phyloP scores from a whole-genome alignment of 495 filamentous ascomycete species.

The Podospora pseudocomata region DNA sequence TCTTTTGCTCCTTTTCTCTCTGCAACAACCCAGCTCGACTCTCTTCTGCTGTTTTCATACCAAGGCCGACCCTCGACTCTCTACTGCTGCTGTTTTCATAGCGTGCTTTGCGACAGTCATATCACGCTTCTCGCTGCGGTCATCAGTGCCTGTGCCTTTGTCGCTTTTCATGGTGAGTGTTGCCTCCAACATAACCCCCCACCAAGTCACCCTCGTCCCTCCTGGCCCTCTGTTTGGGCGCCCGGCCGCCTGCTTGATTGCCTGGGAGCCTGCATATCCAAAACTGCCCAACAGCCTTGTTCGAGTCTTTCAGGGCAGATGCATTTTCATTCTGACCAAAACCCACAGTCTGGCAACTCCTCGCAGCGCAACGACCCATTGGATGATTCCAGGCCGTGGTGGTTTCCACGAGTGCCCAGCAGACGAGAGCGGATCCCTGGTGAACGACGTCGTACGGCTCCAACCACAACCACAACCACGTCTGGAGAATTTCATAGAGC shows the following conservation, averaged over 20 bases:
- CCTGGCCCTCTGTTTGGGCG: not conserved
- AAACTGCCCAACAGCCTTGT: not conserved
- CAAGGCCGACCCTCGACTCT: too few species aligned
- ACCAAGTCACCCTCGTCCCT: not conserved
- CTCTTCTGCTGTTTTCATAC: too few species aligned
- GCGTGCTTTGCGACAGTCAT: not conserved
- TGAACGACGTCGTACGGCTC: slow-evolving; percentile 31
- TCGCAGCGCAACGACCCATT: slow-evolving; percentile 51
- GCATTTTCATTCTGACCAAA: not conserved
- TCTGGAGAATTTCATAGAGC: slow-evolving; percentile 44
- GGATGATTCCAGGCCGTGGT: slow-evolving; percentile 18
- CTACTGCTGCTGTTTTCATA: not conserved
- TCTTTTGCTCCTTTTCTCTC: too few species aligned
- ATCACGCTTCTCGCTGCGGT: not conserved
- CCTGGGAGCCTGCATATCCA: not conserved
- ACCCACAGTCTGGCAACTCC: slow-evolving; percentile 55
- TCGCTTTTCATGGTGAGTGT: slow-evolving; percentile 4
- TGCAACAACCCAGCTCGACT: too few species aligned
- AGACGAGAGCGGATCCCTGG: slow-evolving; percentile 28
- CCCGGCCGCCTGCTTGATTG: not conserved
- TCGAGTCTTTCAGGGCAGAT: not conserved
- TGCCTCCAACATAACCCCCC: not conserved
- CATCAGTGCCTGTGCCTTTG: not conserved
- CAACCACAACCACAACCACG: slow-evolving; percentile 28
- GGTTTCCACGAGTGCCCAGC: not conserved